Evolutionary conservation across 2,329 filamentous ascomycete genomes (phyloP), one percentile per base, ranked within the genome.

Genomic region (Hortaea sp.): DNA sequence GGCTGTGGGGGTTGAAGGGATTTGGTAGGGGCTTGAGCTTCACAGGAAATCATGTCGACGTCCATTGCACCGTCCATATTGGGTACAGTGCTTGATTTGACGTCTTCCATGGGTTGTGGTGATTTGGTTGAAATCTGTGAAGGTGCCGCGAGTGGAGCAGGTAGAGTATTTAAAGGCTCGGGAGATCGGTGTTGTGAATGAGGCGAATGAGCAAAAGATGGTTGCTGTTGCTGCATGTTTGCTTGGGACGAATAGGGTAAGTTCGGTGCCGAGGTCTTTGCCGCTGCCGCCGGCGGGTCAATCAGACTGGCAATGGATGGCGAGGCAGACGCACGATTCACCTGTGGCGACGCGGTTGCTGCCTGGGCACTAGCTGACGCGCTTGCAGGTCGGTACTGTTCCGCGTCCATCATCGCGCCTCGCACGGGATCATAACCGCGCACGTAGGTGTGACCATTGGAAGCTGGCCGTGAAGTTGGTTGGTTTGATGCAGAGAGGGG

Each of bases 291-390:
- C 2, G 77, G 76, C 31, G 83, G 84, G 55, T 95, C 88, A 43
- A 95, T 86, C 47, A 95, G 76, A 66, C 87, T 94, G 5, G 88
- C 84, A 55, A 95, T 95, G 2, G 90, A 90, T 1, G 90, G 89
- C 4, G 90, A 95, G 35, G 85, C 85, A 62, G 85, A 90, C n/a
- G 86, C 84, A 45, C 84, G 79, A 65, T 84, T 83, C 45, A 76
- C 66, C 49, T 60, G 65, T 13, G 69, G 65, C 38, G 68, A 68
- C 11, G 64, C 47, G 60, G 58, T 69, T 58, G 55, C 62, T 51
- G 51, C 66, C 45, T 51, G 54, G 47, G 44, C 39, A 44, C 53
- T 53, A 47, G 54, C 56, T 12, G 53, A 35, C 27, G 48, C 31
- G 52, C 48, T n/a, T 48, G 50, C 32, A 50, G 52, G 40, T 28